Percentiles rank a stretch among this genome's conserved stretches.
Evolutionary conservation across 2,329 filamentous ascomycete species (phyloP).

Genomic region (Botrytis hyacinthi): DNA sequence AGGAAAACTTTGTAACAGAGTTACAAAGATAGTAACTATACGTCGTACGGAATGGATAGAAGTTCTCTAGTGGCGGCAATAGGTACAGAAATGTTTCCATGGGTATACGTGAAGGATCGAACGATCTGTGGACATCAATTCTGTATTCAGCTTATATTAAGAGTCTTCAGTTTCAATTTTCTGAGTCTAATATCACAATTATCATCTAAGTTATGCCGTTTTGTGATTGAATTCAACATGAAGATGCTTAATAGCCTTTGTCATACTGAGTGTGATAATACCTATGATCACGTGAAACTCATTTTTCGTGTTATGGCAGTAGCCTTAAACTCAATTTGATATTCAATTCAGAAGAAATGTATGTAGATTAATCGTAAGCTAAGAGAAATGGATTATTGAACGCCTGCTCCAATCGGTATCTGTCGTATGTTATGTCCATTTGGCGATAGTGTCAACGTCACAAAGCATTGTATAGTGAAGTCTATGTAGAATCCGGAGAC

Average conservation of each 20-base stretch:
- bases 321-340: not conserved
- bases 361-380: accelerated
- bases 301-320: not conserved
- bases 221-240: accelerated
- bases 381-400: not conserved
- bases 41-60: not conserved
- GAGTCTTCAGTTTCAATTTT: too few species aligned
- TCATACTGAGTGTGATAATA: not conserved
- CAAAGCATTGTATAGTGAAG: too few species aligned
- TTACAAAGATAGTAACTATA: too few species aligned
- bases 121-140: not conserved
- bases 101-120: accelerated
- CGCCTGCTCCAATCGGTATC: not conserved
- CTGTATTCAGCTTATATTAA: too few species aligned
- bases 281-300: accelerated
- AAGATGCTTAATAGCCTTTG: accelerated
- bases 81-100: not conserved
- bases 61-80: accelerated
- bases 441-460: too few species aligned
- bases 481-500: too few species aligned
- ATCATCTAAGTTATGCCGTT: too few species aligned
- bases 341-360: not conserved
- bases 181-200: too few species aligned
- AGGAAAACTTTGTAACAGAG: too few species aligned
- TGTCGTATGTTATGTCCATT: not conserved